These are phyloP conservation scores for Carex scoparia DNA, from an alignment of 176 grass and related monocot species.

Conservation along the genomic window DNA sequence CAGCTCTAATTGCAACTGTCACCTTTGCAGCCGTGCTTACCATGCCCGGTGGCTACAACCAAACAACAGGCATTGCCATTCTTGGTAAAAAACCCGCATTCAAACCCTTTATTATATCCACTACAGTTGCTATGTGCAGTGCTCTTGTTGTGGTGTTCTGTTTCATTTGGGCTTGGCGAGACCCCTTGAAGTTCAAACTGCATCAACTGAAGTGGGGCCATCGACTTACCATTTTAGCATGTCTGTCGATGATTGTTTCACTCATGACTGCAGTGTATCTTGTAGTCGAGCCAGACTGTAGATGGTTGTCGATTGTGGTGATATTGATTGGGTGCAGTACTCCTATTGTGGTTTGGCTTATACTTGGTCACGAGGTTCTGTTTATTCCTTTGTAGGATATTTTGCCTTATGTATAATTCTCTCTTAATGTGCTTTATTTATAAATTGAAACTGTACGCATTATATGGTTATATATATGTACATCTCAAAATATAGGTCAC, in stretches of 20 bases:
- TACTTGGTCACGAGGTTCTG: slow-evolving; percentile 27
- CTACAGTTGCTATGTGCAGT: slow-evolving; percentile 39
- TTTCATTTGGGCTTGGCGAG: slow-evolving; percentile 36
- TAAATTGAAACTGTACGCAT: background rate
- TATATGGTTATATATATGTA: background rate
- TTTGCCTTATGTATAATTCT: background rate
- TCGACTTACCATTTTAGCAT: slow-evolving; percentile 14
- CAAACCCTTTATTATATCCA: slow-evolving; percentile 33
- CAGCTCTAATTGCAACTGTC: slow-evolving; percentile 46
- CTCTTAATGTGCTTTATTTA: background rate
- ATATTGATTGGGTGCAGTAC: slow-evolving; percentile 37
- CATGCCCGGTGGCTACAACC: slow-evolving; percentile 39
- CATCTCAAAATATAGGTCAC: background rate
- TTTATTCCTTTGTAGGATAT: slow-evolving; percentile 21
- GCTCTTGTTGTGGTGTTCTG: slow-evolving; percentile 34
- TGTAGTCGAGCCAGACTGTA: background rate
- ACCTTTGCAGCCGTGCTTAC: slow-evolving; percentile 43
- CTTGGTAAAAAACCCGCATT: slow-evolving; percentile 22
- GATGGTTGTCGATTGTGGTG: slow-evolving; percentile 29
- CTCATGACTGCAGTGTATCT: background rate
- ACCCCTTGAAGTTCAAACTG: slow-evolving; percentile 24
- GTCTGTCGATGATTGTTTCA: slow-evolving; percentile 22
- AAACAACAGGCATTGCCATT: slow-evolving; percentile 10
- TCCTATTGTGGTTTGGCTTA: slow-evolving; percentile 24
- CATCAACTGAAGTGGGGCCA: slow-evolving; percentile 32